Evolutionary conservation across 192 early-diverging fungal species (phyloP), one percentile per base, ranked within the genome.

Genomic region (Phycomyces blakesleeanus): DNA sequence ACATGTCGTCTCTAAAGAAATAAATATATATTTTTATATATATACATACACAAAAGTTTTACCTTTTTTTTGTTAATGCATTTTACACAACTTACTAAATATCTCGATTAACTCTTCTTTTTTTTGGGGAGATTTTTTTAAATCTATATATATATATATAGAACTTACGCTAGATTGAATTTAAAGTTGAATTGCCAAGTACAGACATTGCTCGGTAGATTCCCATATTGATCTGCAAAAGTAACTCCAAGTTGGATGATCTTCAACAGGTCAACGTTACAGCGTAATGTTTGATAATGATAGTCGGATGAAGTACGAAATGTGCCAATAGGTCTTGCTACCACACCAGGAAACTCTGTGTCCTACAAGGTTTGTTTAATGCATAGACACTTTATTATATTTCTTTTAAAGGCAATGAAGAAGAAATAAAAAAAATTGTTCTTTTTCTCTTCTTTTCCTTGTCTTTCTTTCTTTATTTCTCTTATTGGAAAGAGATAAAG

Each of bases 151-250:
- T n/a, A n/a, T 7, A 12, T 18, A n/a, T 27, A 51, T 10, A 47
- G 24, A 3, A 68, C 80, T 70, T 73, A 93, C 91, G 75, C 78
- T 51, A 99, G 70, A 68, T 87, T 93, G 71, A 99, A 99, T 70
- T 91, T 94, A 82, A 99, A 99, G 83, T 99, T 98, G 78, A 99
- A 99, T 78, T 99, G 97, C 95, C 96, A 99, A 26, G 94, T 95
- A 72, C 90, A 91, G 14, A 85, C 87, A 60, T 89, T 91, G 47
- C 85, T 83, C 47, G 97, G 93, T 22, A 86, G 68, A 40, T 92
- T 88, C 55, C 97, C 97, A 25, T 89, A 61, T 65, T 86, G 88
- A 73, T 97, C 92, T 53, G 91, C 87, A 67, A 95, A 91, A 5
- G 95, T 95, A 20, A 97, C 83, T n/a, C 97, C 97, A 24, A 99